Percentiles rank a stretch among this genome's conserved stretches.
Evolutionary conservation across 345 rosid species (phyloP).

Genomic region (Eucalyptus globulus): DNA sequence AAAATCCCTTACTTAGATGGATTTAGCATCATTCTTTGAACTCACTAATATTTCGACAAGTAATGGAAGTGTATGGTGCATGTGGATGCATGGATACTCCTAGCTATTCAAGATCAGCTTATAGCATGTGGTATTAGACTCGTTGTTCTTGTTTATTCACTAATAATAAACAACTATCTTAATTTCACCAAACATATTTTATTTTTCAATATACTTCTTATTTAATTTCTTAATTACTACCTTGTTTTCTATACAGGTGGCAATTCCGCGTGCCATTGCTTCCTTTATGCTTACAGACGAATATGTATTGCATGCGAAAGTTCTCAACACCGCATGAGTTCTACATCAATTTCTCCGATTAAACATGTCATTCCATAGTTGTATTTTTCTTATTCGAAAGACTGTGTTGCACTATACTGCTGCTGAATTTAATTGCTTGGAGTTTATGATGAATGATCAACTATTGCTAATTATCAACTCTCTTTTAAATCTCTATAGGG

Average conservation of each 20-base stretch:
- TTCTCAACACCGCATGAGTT: neutral
- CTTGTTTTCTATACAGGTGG: neutral
- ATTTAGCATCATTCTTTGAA: too few species aligned
- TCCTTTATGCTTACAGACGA: conserved; percentile 29
- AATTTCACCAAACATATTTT: neutral
- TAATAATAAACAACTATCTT: neutral
- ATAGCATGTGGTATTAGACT: neutral
- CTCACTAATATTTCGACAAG: neutral
- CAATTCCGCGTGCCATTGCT: neutral
- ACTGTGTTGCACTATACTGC: too few species aligned
- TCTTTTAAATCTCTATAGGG: too few species aligned
- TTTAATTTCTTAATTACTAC: too few species aligned
- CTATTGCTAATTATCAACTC: too few species aligned
- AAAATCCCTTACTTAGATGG: too few species aligned
- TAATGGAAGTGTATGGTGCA: neutral
- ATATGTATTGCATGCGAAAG: conserved; percentile 19
- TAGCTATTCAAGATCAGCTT: neutral
- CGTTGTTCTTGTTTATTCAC: neutral
- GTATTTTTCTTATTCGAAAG: neutral
- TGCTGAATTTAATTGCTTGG: too few species aligned
- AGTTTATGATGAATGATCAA: too few species aligned
- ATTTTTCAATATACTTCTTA: neutral
- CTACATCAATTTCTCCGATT: neutral
- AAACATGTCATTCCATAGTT: neutral
- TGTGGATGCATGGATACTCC: neutral